Conservation (phyloP, 257 asterid genomes). For the Gentiana macrophylla region DNA sequence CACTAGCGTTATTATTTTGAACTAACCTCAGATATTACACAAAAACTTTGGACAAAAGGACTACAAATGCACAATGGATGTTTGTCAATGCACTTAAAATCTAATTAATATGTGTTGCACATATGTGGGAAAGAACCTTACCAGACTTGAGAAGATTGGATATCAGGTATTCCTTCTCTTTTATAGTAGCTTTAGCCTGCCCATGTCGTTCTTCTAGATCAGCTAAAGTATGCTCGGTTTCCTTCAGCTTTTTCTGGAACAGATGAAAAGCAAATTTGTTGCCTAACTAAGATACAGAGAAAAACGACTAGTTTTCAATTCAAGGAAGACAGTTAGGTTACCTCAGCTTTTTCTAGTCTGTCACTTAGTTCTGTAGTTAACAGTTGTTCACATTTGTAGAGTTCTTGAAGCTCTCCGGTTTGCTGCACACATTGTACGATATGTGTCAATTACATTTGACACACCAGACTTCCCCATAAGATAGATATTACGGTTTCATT, state of each 20-base stretch:
- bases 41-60: too few relatives aligned
- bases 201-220: slow-evolving; percentile 78
- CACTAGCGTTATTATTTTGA: too few relatives aligned
- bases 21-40: too few relatives aligned
- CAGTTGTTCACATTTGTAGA: slow-evolving; percentile 34
- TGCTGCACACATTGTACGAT: slow-evolving; percentile 19
- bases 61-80: too few relatives aligned
- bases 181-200: slow-evolving; percentile 67
- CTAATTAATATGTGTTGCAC: neutral
- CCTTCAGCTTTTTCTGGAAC: slow-evolving; percentile 57
- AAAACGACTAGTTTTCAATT: slow-evolving; percentile 1
- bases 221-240: slow-evolving; percentile 54
- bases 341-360: slow-evolving; percentile 39
- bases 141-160: slow-evolving; percentile 78
- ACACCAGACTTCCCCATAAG: slow-evolving; percentile 1
- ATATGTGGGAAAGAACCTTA: slow-evolving; percentile 17
- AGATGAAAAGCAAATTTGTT: neutral
- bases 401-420: slow-evolving; percentile 35
- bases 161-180: slow-evolving; percentile 70
- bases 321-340: slow-evolving; percentile 1
- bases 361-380: slow-evolving; percentile 31
- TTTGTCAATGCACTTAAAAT: too few relatives aligned
- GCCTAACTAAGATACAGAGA: slow-evolving; percentile 5
- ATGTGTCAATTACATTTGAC: neutral
- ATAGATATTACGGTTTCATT: too few relatives aligned